These are phyloP conservation scores for Amphirosellinia nigrospora DNA, from an alignment of 495 filamentous ascomycete species.

Conservation along the genomic window DNA sequence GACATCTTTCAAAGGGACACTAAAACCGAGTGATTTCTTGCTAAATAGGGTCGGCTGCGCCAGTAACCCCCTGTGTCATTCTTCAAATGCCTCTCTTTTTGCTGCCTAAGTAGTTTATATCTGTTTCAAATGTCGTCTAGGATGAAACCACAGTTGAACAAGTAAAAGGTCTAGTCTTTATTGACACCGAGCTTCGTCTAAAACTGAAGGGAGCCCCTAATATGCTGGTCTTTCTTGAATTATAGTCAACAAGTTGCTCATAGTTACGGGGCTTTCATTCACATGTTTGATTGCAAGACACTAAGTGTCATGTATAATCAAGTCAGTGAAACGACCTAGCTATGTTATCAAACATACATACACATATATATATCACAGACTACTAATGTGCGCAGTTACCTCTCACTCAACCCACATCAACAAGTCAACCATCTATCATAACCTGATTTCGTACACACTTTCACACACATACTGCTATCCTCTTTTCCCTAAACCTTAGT, in stretches of 20 bases:
- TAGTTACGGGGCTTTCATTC: not conserved
- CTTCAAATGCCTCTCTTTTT: not conserved
- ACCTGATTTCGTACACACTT: not conserved
- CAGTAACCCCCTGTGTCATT: not conserved
- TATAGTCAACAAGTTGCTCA: not conserved
- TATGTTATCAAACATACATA: not conserved
- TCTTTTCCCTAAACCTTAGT: not conserved
- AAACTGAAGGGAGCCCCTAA: not conserved
- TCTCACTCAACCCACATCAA: not conserved
- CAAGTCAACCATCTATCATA: not conserved
- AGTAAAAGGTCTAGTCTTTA: not conserved
- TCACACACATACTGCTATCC: no score
- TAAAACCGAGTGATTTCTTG: not conserved
- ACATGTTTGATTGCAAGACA: not conserved
- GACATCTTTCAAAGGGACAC: not conserved
- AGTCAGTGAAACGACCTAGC: not conserved
- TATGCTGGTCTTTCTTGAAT: not conserved
- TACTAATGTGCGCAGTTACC: not conserved
- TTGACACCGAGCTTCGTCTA: not conserved
- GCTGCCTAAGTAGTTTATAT: not conserved
- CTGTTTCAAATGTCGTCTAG: not conserved
- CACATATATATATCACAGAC: not conserved
- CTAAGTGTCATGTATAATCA: not conserved
- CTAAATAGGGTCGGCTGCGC: not conserved
- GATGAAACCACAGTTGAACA: not conserved